Conservation (phyloP, 2,329 filamentous ascomycete species). For the Rhexocercosporidium sp. region DNA sequence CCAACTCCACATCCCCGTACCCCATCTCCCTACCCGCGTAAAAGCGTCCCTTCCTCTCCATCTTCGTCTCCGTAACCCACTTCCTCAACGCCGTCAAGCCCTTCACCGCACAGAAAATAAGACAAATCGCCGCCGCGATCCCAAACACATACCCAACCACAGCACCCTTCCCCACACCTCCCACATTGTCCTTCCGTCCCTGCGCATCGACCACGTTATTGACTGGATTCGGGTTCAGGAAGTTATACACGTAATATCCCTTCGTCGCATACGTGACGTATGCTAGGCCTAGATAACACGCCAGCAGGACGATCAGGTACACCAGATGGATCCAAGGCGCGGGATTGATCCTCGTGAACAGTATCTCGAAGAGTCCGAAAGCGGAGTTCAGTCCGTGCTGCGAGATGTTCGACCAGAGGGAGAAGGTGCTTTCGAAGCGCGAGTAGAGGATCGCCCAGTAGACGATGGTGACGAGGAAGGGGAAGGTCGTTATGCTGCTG, state of each 20-base stretch:
- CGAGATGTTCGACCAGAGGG: slow-evolving; percentile 70
- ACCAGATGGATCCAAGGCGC: slow-evolving; percentile 69
- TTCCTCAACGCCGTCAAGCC: slow-evolving; percentile 26
- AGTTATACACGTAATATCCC: slow-evolving; percentile 77
- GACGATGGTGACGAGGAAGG: slow-evolving; percentile 72
- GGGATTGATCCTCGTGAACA: slow-evolving; percentile 68
- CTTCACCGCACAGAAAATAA: slow-evolving; percentile 35
- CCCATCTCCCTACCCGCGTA: slow-evolving; percentile 35
- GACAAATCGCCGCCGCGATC: slow-evolving; percentile 35
- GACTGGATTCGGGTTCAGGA: slow-evolving; percentile 64
- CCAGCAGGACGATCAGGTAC: slow-evolving; percentile 72
- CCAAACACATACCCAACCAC: slow-evolving; percentile 38
- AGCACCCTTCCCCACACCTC: slow-evolving; percentile 23
- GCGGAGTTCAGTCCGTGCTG: slow-evolving; percentile 76
- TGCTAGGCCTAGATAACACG: slow-evolving; percentile 73
- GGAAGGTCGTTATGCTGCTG: slow-evolving; percentile 65
- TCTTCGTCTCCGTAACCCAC: slow-evolving; percentile 49
- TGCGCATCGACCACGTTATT: slow-evolving; percentile 2
- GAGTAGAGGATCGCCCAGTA: slow-evolving; percentile 70
- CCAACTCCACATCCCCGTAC: slow-evolving; percentile 34
- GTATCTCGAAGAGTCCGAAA: slow-evolving; percentile 78
- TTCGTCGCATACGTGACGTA: slow-evolving; percentile 74
- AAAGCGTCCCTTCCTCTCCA: slow-evolving; percentile 48
- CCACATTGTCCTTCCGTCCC: slow-evolving; percentile 26
- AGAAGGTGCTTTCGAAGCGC: slow-evolving; percentile 56